A percentile compares a stretch with the other conserved stretches of the same genome.
Evolutionary conservation across 2,329 filamentous ascomycete species (phyloP).

Genomic region (Pestalotiopsis sp.): DNA sequence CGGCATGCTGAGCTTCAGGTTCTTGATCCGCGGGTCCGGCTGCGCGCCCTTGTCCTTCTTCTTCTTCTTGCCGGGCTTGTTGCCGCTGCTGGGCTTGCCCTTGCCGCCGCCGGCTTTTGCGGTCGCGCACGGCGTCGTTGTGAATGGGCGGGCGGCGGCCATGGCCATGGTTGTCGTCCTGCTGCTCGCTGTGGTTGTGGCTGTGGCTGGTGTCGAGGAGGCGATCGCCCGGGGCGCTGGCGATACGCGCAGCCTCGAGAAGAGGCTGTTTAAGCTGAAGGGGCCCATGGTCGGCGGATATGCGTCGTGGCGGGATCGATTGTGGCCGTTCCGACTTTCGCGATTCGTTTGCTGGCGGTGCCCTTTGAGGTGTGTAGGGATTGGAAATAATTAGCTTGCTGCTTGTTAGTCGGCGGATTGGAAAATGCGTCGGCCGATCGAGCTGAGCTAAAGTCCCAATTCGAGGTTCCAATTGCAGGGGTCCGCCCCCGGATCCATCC

Average conservation of each 20-base stretch:
- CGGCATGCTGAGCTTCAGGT: conserved; percentile 51
- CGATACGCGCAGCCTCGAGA: conserved; percentile 1
- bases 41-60: conserved; percentile 35
- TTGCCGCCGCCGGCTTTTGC: neutral
- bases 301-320: neutral
- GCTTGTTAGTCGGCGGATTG: neutral
- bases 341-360: neutral
- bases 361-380: neutral
- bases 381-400: neutral
- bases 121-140: neutral
- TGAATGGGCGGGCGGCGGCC: neutral
- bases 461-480: too few species aligned
- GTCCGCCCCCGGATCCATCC: too few species aligned
- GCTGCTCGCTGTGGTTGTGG: neutral
- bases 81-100: neutral
- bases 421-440: neutral
- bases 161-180: neutral
- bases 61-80: conserved; percentile 18
- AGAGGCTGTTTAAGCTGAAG: neutral
- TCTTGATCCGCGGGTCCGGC: conserved; percentile 45
- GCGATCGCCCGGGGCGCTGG: neutral
- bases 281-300: neutral
- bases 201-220: neutral
- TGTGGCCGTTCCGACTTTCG: neutral
- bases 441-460: neutral